phyloP scores from a whole-genome alignment of 768 basidiomycete species.

The Cystobasidium tubakii region DNA sequence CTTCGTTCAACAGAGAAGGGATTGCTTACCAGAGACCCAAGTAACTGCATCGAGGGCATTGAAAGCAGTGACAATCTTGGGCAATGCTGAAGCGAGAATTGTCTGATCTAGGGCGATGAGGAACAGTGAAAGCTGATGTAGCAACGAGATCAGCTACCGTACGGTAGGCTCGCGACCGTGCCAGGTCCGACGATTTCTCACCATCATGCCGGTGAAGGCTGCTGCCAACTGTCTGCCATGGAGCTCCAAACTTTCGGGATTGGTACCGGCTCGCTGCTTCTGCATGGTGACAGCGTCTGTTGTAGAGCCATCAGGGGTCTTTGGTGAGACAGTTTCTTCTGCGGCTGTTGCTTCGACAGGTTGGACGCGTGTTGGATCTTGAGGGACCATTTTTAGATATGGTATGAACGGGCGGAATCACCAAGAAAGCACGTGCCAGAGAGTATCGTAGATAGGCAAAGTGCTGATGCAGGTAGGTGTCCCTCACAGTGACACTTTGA shows the following conservation, averaged over 20 bases:
- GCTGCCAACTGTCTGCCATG: conserved; percentile 19
- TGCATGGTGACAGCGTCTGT: no score
- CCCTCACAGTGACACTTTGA: no score
- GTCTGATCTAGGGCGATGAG: conserved; percentile 34
- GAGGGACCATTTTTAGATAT: background rate
- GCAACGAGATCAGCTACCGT: background rate
- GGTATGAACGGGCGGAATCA: background rate
- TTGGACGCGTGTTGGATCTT: background rate
- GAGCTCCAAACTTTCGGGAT: background rate
- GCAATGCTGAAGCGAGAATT: conserved; percentile 29
- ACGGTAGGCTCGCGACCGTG: no score
- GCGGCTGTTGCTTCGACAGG: background rate
- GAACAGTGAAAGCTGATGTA: conserved; percentile 15
- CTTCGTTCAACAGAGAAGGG: no score
- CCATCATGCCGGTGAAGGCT: conserved; percentile 28
- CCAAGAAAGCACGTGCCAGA: no score
- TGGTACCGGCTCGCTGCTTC: background rate
- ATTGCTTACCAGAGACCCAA: conserved; percentile 24
- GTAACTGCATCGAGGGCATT: conserved; percentile 14
- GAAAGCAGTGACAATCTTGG: conserved; percentile 28
- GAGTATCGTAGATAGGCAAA: no score
- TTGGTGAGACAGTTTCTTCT: background rate
- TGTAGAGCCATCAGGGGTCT: background rate
- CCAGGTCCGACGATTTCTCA: no score
- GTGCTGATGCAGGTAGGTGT: no score